phyloP scores from a whole-genome alignment of 345 rosid species.

The Garcia nutans region DNA sequence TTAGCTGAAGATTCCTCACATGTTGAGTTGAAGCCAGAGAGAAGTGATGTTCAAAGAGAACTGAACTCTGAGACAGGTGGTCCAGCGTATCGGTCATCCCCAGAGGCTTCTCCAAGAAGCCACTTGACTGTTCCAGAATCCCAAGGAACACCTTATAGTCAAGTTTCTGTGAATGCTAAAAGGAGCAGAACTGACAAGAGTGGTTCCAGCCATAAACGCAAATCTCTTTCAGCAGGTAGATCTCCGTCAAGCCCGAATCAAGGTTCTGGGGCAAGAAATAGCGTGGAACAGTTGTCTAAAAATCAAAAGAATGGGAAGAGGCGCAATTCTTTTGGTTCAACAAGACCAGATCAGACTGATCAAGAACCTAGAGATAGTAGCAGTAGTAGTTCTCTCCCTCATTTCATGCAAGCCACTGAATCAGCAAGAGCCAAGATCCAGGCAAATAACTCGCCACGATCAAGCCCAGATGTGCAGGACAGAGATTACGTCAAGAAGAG shows the following conservation, averaged over 20 bases:
- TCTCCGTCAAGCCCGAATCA: slow-evolving; percentile 55
- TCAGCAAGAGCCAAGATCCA: slow-evolving; percentile 87
- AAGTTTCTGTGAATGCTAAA: slow-evolving; percentile 58
- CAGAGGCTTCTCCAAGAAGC: slow-evolving; percentile 62
- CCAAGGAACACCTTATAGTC: slow-evolving; percentile 84
- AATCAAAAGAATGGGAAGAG: slow-evolving; percentile 66
- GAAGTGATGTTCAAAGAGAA: slow-evolving; percentile 36
- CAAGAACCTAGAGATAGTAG: slow-evolving; percentile 74
- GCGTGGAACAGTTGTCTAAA: slow-evolving; percentile 53
- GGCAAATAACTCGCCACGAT: slow-evolving; percentile 81
- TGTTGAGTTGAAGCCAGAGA: slow-evolving; percentile 35
- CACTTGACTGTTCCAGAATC: slow-evolving; percentile 64
- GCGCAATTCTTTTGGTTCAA: slow-evolving; percentile 66
- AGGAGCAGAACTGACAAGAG: slow-evolving; percentile 51
- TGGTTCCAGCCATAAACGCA: slow-evolving; percentile 54
- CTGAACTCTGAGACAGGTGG: slow-evolving; percentile 36
- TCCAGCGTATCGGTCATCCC: slow-evolving; percentile 43
- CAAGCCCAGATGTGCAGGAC: slow-evolving; percentile 89
- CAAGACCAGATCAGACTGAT: slow-evolving; percentile 41
- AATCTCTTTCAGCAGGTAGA: slow-evolving; percentile 46
- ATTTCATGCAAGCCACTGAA: slow-evolving; percentile 93
- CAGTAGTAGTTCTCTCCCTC: slow-evolving; percentile 75
- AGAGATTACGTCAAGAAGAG: slow-evolving; percentile 80
- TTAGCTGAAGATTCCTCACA: slow-evolving; percentile 28
- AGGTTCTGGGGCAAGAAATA: slow-evolving; percentile 47